Base-by-base conservation (phyloP, 345 rosid genomes). In the Eucalyptus tenuipes region DNA sequence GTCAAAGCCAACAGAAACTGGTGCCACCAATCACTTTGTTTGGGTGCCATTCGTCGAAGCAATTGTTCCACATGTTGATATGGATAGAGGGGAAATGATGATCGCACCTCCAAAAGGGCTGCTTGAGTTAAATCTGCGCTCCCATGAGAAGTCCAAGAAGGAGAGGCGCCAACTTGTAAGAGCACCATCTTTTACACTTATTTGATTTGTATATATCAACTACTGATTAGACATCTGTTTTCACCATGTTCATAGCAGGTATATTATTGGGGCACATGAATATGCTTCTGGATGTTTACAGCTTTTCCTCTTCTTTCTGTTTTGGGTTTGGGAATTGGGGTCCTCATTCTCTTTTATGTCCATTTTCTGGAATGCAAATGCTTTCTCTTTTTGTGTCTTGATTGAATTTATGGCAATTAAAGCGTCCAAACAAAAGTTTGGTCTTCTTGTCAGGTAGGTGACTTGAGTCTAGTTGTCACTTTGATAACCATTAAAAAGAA, bases 151-250 rank as follows among this genome's bases (percentile, higher is more conserved):
- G 90, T 96, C 99, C 90, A 96, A 97, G 95, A 97, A 96, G 93
- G 99, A 97, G 91, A 93, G 98, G 90, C 96, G 97, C 48, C 98
- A 97, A 89, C 96, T 96, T 93, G 99, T 97, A 94, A 95, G 99
- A 91, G 52, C 86, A 80, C 90, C 92, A 89, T 88, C 88, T 89
- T 92, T 86, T 47, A 55, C 31, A 10, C 64, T 29, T 49, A 33
- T 25, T 48, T 45, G 5, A 48, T 47, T 49, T 42, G 33, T 75
- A 80, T 40, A 33, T 75, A 40, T 57, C n/a, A 33, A 49, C 49
- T 86, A 18, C 29, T 75, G 47, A 20, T 40, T 75, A 40, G 84
- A 75, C 3, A 40, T 75, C 15, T 75, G 47, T 75, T 75, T 75
- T 37, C 81, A 37, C 84, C 47, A 40, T 20, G n/a, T 75, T 75